Base-by-base conservation (phyloP, 768 basidiomycete species). In the Trametes maxima region DNA sequence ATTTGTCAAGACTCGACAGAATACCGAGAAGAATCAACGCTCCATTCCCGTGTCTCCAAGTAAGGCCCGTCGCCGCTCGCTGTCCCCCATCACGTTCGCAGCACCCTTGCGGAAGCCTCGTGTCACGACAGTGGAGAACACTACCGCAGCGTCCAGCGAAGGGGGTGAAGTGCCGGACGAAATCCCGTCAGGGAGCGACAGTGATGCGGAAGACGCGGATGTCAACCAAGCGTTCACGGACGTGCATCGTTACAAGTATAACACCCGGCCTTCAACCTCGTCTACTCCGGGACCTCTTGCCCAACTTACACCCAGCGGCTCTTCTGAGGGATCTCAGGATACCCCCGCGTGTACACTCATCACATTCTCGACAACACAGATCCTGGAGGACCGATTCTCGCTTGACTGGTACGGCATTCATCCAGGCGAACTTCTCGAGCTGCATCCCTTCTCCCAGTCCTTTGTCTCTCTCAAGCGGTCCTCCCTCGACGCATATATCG, bases 51-150 rank as follows among this genome's bases (percentile, higher is more conserved):
- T 48, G 39, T 55, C 62, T 42, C 76, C 76, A 57, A 76, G 56
- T 54, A 65, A n/a, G 50, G 33, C 59, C 3, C 54, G 59, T 10
- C 64, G 64, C 12, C 70, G 86, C 6, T 76, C 86, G 1, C 79
- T 84, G 0, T 88, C 87, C 0, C 90, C 89, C 14, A 89, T 90
- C 68, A 85, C 82, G 0, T 92, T 90, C 64, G 88, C 87, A 13
- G 78, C 78, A 37, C 62, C 54, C 56, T 57, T 25, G 2, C 59
- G 54, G 45, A 65, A 59, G 24, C 50, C 46, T 17, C 53, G 52
- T 10, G 25, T 48, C 10, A 54, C 21, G 19, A 53, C 54, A 35
- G 52, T 44, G 16, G 62, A 65, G 6, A 33, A 48, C 40, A n/a
- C 55, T 16, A 50, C 36, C 21, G 42, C 44, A 21, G 44, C 21